Conservation (phyloP, 2,329 filamentous ascomycete species). For the Phaeosphaeriaceae sp. region DNA sequence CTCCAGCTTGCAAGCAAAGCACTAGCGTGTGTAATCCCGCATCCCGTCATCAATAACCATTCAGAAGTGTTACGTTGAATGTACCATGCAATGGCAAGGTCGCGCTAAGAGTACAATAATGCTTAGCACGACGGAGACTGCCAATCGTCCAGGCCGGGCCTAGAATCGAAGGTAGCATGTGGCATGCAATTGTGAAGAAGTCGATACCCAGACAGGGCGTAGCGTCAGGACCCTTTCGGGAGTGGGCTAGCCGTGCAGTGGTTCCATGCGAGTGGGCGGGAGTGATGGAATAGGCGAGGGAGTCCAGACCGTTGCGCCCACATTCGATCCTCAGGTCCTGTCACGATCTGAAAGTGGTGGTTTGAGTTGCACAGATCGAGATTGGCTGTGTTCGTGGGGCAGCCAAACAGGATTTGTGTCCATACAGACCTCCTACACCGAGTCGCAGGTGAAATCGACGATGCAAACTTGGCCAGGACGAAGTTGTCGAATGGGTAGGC, state of each 20-base stretch:
- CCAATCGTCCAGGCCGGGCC: not conserved
- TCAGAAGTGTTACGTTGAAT: not conserved
- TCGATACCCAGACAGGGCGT: not conserved
- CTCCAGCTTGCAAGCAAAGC: no score
- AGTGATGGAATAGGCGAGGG: not conserved
- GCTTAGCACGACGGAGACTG: not conserved
- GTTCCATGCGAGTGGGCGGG: not conserved
- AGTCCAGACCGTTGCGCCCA: constrained; percentile 1
- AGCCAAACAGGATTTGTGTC: not conserved
- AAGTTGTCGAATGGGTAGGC: not conserved
- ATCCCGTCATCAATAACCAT: not conserved
- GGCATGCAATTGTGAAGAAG: constrained; percentile 1
- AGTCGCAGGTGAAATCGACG: not conserved
- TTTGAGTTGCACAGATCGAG: not conserved
- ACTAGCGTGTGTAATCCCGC: not conserved
- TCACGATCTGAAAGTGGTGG: not conserved
- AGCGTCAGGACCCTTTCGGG: not conserved
- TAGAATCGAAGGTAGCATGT: not conserved
- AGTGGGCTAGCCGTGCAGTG: not conserved
- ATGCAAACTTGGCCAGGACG: not conserved
- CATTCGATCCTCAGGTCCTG: not conserved
- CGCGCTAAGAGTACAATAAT: not conserved
- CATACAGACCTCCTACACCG: not conserved
- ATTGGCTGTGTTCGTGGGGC: not conserved
- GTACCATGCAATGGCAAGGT: not conserved